phyloP scores from a whole-genome alignment of 2,329 filamentous ascomycete species.

The Pseudogymnoascus sp. region DNA sequence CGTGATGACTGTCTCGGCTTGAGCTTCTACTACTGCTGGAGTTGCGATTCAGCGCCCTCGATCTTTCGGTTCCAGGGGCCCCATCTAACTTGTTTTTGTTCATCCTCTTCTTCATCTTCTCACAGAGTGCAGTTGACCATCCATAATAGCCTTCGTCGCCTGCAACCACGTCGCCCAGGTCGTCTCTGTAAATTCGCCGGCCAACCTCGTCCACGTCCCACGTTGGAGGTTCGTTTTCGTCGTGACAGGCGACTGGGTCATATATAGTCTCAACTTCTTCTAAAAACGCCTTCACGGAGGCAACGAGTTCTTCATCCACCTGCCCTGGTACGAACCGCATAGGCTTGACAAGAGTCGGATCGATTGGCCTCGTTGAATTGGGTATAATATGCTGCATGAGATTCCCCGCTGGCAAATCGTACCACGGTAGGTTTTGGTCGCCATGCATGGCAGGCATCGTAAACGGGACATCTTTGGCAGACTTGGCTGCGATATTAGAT shows the following conservation, averaged over 20 bases:
- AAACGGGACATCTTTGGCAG: conserved; percentile 48
- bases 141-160: conserved; percentile 76
- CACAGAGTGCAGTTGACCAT: conserved; percentile 75
- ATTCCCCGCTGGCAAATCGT: conserved; percentile 75
- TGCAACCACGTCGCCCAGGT: conserved; percentile 45
- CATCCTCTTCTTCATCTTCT: conserved; percentile 64
- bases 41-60: conserved; percentile 17
- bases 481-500: conserved; percentile 48
- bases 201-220: conserved; percentile 71
- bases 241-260: conserved; percentile 39
- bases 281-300: conserved; percentile 65
- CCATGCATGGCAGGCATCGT: conserved; percentile 72
- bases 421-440: conserved; percentile 65
- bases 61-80: conserved; percentile 10
- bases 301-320: conserved; percentile 58
- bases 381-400: conserved; percentile 73
- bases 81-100: conserved; percentile 18
- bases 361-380: conserved; percentile 69
- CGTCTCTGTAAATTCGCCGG: conserved; percentile 58
- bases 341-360: conserved; percentile 62
- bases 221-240: conserved; percentile 41
- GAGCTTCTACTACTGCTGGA: conserved; percentile 19
- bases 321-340: conserved; percentile 63
- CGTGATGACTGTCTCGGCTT: conserved; percentile 17
- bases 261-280: conserved; percentile 65